phyloP scores from a whole-genome alignment of 441 rosid genomes.

The Jatropha podagrica region DNA sequence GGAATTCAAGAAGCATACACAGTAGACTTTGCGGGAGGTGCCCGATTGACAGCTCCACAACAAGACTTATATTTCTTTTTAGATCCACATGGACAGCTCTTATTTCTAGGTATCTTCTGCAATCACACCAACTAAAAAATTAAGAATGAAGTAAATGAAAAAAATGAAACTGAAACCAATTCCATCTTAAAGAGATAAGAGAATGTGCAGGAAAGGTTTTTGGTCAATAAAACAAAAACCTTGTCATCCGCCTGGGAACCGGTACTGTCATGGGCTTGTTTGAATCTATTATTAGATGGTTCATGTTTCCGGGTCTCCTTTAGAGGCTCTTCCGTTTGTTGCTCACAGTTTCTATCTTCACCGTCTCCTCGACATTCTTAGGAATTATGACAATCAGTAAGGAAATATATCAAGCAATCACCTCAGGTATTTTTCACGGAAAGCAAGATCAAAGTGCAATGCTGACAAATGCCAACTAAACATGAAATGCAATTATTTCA shows the following conservation, averaged over 20 bases:
- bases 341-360: conserved; percentile 34
- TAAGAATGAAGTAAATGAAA: not conserved
- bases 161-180: not conserved
- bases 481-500: not conserved
- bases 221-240: conserved; percentile 40
- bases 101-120: conserved; percentile 73
- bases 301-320: conserved; percentile 30
- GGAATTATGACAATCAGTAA: conserved; percentile 7
- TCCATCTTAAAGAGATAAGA: too few relatives aligned
- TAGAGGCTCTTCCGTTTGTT: conserved; percentile 36
- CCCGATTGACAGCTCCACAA: conserved; percentile 70
- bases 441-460: conserved; percentile 9
- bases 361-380: conserved; percentile 33
- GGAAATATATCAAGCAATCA: conserved; percentile 5
- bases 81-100: conserved; percentile 85
- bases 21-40: conserved; percentile 46
- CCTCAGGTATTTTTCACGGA: conserved; percentile 15
- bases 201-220: not conserved
- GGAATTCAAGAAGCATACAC: conserved; percentile 40
- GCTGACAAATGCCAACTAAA: not conserved
- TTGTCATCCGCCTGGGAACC: conserved; percentile 44
- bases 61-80: conserved; percentile 90
- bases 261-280: conserved; percentile 31
- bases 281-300: conserved; percentile 29
- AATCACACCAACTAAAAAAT: conserved; percentile 6